These are phyloP conservation scores for Aegilops speltoides DNA, from an alignment of 176 grass and related monocot genomes.

Conservation along the genomic window DNA sequence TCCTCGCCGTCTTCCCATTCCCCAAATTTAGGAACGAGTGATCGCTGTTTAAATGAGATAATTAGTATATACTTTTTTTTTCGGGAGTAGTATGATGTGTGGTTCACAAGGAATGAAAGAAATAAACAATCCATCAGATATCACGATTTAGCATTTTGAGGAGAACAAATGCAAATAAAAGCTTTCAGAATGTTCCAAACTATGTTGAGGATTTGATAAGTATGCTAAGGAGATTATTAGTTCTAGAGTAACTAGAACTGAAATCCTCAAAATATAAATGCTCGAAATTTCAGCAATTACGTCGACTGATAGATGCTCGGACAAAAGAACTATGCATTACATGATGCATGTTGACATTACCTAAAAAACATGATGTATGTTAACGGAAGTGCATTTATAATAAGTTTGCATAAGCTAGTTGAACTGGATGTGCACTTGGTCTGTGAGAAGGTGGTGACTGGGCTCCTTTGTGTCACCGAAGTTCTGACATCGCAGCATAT, in stretches of 20 bases:
- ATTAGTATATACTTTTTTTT: neutral
- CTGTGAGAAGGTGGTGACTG: too few relatives aligned
- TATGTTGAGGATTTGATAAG: neutral
- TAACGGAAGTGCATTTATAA: neutral
- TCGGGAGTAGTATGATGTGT: neutral
- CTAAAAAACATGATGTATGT: too few relatives aligned
- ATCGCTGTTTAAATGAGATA: slow-evolving; percentile 40
- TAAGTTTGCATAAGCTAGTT: neutral
- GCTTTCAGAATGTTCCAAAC: neutral
- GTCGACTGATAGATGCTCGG: neutral
- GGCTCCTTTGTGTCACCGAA: too few relatives aligned
- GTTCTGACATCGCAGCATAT: too few relatives aligned
- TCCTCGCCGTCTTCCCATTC: too few relatives aligned
- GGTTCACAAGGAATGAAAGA: neutral
- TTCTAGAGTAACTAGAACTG: neutral
- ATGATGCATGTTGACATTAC: neutral
- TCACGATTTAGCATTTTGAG: neutral
- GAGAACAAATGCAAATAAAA: neutral
- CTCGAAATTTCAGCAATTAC: neutral
- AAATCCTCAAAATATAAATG: neutral
- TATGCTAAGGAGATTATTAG: neutral
- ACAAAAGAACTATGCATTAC: neutral
- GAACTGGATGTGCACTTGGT: too few relatives aligned
- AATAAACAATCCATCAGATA: neutral
- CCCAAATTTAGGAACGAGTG: neutral